Evolutionary conservation across 805 yeast genomes (phyloP), one percentile per base, ranked within the genome.

Genomic region (Ogataea ganodermae): DNA sequence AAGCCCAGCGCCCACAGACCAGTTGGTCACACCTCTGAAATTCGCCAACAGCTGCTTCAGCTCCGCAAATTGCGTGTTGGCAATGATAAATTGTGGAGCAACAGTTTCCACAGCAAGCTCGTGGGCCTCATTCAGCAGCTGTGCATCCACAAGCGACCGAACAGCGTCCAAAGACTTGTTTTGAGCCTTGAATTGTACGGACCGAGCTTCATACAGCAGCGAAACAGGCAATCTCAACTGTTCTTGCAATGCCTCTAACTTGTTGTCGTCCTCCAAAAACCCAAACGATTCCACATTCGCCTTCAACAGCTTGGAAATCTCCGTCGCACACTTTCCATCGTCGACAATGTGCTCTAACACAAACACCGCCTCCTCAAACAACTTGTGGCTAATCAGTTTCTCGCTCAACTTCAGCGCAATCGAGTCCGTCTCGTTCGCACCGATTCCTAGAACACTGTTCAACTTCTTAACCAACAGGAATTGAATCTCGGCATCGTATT

Each of bases 41-140:
- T 77, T 61, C 50, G 2, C 60, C 46, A 35, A 78, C 8, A 85
- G 51, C 1, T 47, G 49, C n/a, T 60, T 56, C n/a, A 80, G 55
- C 9, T 59, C 53, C 6, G 26, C 58, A 36, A 49, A 54, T 42
- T 36, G 52, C 5, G 55, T 67, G 46, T 77, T 75, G n/a, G 77
- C 71, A 13, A 83, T 76, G 1, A 91, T 79, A 3, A 84, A 77
- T 12, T 66, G 63, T 7, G 98, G 98, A 0, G 92, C 98, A 24
- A 89, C 84, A 3, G 72, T 62, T 1, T 69, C 60, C 7, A 83
- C 56, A 3, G 88, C 66, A 1, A 80, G 67, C 2, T 67, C 61
- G 58, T 88, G 94, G 0, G 96, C 96, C 32, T 79, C 81, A 0
- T 66, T 71, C 70, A 78, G 79, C 42, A 76, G 63, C 9, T 70